These are phyloP conservation scores for Plasmodium inui DNA, from an alignment of 169 alveolate species.

Conservation along the genomic window DNA sequence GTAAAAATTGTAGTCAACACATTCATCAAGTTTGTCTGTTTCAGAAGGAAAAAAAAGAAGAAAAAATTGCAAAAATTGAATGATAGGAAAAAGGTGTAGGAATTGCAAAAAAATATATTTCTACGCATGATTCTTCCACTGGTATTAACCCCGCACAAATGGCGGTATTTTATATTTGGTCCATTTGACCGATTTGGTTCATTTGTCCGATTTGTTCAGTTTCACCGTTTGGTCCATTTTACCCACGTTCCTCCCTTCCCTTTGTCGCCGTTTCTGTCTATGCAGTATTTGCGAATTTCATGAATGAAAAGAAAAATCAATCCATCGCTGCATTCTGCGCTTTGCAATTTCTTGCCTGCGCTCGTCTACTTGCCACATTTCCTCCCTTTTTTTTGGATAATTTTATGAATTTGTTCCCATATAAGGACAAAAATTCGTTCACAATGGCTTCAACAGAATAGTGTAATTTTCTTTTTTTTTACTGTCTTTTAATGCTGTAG, in stretches of 20 bases:
- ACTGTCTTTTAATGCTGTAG: background rate
- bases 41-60: background rate
- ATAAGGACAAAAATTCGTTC: background rate
- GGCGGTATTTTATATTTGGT: background rate
- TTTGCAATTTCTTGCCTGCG: background rate
- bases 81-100: background rate
- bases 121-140: background rate
- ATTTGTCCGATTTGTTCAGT: too few relatives aligned
- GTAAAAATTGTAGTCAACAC: conserved; percentile 12
- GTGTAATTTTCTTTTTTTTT: background rate
- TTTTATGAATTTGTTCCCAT: background rate
- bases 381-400: background rate
- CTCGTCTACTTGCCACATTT: background rate
- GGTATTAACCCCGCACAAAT: background rate
- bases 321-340: conserved; percentile 5
- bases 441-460: background rate
- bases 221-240: too few relatives aligned
- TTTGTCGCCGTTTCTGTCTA: background rate
- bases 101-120: background rate
- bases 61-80: background rate
- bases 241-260: background rate
- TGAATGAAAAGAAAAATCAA: background rate
- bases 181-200: background rate
- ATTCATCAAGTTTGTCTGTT: background rate
- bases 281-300: background rate